Evolutionary conservation across 2,329 filamentous ascomycete species (phyloP), one percentile per base, ranked within the genome.

Genomic region (Cladobotryum mycophilum): DNA sequence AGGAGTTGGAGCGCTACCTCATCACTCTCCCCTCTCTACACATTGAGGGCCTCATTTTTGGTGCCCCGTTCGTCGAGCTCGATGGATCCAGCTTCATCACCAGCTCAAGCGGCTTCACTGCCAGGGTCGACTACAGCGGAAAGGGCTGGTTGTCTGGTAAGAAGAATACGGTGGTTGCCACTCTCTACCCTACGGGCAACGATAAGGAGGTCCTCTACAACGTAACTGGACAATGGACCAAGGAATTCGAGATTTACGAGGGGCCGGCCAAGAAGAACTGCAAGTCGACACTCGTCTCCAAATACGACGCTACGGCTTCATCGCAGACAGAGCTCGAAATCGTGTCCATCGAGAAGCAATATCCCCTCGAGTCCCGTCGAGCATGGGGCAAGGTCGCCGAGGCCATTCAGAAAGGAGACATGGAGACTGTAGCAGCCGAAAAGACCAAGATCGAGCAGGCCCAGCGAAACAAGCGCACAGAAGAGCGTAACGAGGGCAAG

Each of bases 101-200:
- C 50, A 93, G 89, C 56, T 93, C 86, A 20, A 86, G 85, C 2
- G 92, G 93, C 48, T 96, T 86, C 72, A 86, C 89, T 4, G 81
- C 89, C 56, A 91, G 89, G 72, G 88, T 97, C 62, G 89, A 96
- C 66, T 99, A 96, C 74, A 87, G 83, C 54, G 91, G 92, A 62
- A 92, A 89, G 67, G 92, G 92, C 52, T 99, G 92, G 92, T 70
- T 99, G 9, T 90, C 86, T 42, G 93, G 92, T 58, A 95, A 95
- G 78, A 96, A 96, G 76, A 97, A 97, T 73, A 87, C 80, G 51
- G 89, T 97, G 66, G 82, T 76, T 12, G 92, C 90, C 13, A 76
- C 76, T 20, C 67, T 97, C 51, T 90, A 86, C 71, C 78, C 75
- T 14, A 82, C 88, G 68, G 70, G 82, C 72, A 75, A 76, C 70